These are phyloP conservation scores for Mycena olivaceomarginata DNA, from an alignment of 768 basidiomycete species.

Conservation along the genomic window DNA sequence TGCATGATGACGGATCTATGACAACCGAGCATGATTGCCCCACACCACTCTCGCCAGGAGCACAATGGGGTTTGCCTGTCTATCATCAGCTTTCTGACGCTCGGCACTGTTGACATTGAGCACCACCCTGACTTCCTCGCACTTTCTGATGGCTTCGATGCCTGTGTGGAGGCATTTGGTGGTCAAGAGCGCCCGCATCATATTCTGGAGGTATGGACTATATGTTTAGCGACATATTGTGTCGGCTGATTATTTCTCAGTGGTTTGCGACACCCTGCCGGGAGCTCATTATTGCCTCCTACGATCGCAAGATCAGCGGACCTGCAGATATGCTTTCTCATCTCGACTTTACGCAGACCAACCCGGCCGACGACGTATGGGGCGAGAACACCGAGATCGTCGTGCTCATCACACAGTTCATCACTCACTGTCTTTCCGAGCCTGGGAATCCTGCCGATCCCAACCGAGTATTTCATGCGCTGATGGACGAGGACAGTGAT, in stretches of 20 bases:
- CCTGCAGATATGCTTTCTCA: slow-evolving; percentile 4
- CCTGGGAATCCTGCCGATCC: slow-evolving; percentile 1
- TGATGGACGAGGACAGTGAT: not conserved
- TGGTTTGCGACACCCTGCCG: slow-evolving; percentile 26
- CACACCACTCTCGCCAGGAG: not conserved
- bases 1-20: not conserved
- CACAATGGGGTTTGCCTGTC: slow-evolving; percentile 4
- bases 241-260: not conserved
- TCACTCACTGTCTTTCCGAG: slow-evolving; percentile 21
- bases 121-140: slow-evolving; percentile 3
- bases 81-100: slow-evolving; percentile 8
- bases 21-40: slow-evolving; percentile 7
- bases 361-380: slow-evolving; percentile 12
- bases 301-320: not conserved
- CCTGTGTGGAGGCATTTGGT: not conserved
- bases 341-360: slow-evolving; percentile 6
- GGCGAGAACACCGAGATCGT: slow-evolving; percentile 10
- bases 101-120: slow-evolving; percentile 3
- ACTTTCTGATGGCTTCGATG: slow-evolving; percentile 7
- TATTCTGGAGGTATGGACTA: slow-evolving; percentile 1
- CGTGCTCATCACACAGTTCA: not conserved
- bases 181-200: slow-evolving; percentile 16
- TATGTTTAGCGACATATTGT: not conserved
- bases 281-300: slow-evolving; percentile 4
- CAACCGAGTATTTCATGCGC: slow-evolving; percentile 2